phyloP scores from a whole-genome alignment of 1,139 yeast species.

The Suhomyces bribrorum region DNA sequence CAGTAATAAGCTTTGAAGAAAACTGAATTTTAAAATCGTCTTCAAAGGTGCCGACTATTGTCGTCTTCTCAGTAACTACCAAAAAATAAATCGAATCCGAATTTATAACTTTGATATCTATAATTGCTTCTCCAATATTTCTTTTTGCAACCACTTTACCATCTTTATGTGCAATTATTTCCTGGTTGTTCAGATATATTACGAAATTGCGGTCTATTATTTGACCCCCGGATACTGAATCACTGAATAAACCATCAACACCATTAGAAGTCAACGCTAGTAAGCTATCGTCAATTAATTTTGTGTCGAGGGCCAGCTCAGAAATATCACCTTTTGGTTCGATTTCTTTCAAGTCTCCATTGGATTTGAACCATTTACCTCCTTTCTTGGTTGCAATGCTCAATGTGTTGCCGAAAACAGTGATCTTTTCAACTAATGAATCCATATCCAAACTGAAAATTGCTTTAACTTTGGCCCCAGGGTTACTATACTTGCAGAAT shows the following conservation, averaged over 20 bases:
- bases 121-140: background rate
- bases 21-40: background rate
- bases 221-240: background rate
- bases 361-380: background rate
- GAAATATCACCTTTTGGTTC: background rate
- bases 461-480: background rate
- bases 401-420: background rate
- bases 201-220: background rate
- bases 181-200: background rate
- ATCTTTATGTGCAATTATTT: background rate
- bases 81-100: background rate
- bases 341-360: background rate
- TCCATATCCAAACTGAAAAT: background rate
- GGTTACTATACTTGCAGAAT: conserved; percentile 14
- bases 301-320: background rate
- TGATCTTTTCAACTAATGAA: background rate
- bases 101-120: background rate
- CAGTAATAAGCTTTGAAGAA: background rate
- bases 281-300: background rate
- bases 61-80: background rate
- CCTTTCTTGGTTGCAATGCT: background rate
- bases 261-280: background rate
- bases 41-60: background rate
- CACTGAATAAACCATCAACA: background rate
- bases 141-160: background rate